Conservation (phyloP, 805 yeast genomes). For the Monosporozyma yasuniensis region DNA sequence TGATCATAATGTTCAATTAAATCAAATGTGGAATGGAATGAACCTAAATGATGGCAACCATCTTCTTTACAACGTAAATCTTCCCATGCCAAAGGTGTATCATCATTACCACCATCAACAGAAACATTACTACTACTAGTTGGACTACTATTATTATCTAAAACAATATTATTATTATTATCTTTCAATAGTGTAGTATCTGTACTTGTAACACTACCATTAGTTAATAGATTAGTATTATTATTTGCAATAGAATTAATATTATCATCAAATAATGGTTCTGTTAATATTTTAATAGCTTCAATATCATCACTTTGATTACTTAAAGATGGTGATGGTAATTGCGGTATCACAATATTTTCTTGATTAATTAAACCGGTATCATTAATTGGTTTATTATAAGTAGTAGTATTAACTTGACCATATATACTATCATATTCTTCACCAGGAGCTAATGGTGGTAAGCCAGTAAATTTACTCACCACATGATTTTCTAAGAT, state of each 20-base stretch:
- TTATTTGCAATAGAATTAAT: neutral
- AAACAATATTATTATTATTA: neutral
- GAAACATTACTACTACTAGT: neutral
- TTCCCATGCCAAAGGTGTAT: neutral
- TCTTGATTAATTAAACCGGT: neutral
- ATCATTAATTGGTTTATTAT: neutral
- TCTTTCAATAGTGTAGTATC: neutral
- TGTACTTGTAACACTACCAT: neutral
- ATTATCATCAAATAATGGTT: neutral
- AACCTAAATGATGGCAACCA: neutral
- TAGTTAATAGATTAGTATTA: too few relatives aligned
- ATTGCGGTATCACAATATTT: neutral
- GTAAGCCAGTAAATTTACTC: constrained; percentile 7
- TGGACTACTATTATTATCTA: neutral
- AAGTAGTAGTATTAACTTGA: neutral
- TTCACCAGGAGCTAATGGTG: neutral
- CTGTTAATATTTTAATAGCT: neutral
- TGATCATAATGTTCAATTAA: constrained; percentile 22
- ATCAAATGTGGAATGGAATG: constrained; percentile 10
- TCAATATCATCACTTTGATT: neutral
- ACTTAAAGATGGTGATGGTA: neutral
- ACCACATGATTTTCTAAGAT: constrained; percentile 13
- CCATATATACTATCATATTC: neutral
- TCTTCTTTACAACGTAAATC: constrained; percentile 12
- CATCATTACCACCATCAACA: neutral